Evolutionary conservation across 345 rosid genomes (phyloP).

Genomic region (Geranium brycei): DNA sequence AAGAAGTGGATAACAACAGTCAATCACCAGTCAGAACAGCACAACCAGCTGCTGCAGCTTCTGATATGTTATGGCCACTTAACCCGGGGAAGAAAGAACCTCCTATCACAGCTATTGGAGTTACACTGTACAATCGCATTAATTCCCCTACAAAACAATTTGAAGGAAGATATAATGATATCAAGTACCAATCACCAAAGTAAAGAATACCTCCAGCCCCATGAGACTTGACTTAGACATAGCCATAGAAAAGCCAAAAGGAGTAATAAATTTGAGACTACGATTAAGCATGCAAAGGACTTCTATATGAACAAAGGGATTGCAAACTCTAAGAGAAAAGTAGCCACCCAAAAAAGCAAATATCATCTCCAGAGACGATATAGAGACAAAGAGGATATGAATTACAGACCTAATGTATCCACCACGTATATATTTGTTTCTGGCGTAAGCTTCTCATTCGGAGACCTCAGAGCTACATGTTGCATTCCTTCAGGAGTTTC

Average conservation of each 20-base stretch:
- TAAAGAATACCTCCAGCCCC: too few species aligned
- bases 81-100: constrained; percentile 69
- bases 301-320: too few species aligned
- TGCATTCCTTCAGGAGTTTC: constrained; percentile 50
- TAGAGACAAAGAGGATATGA: background rate
- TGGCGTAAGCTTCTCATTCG: constrained; percentile 31
- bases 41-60: constrained; percentile 94
- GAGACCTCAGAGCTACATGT: constrained; percentile 67
- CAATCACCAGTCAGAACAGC: constrained; percentile 71
- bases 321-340: too few species aligned
- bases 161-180: background rate
- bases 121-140: constrained; percentile 45
- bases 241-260: too few species aligned
- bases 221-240: too few species aligned
- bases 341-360: too few species aligned
- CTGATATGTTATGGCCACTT: constrained; percentile 84
- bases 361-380: too few species aligned
- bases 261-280: too few species aligned
- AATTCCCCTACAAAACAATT: constrained; percentile 57
- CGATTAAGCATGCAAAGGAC: too few species aligned
- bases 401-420: constrained; percentile 63
- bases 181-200: too few species aligned
- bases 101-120: constrained; percentile 78
- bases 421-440: constrained; percentile 48
- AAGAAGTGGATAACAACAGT: constrained; percentile 2